phyloP scores from a whole-genome alignment of 192 early-diverging fungal species.

The Umbelopsis sp. region DNA sequence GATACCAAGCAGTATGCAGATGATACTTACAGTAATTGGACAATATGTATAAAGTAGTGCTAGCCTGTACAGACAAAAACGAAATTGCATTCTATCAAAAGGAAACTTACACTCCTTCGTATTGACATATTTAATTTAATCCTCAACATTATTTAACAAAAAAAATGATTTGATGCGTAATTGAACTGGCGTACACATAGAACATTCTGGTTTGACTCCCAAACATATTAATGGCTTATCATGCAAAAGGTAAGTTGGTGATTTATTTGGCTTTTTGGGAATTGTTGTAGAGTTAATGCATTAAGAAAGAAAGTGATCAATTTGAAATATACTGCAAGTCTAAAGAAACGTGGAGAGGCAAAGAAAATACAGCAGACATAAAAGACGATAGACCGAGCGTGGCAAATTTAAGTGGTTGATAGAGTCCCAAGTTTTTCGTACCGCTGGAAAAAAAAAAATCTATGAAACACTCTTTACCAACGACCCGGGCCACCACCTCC shows the following conservation, averaged over 20 bases:
- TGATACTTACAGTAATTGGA: neutral
- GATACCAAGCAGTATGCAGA: slow-evolving; percentile 18
- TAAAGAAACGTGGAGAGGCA: neutral
- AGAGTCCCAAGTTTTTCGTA: neutral
- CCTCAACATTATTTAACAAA: no score
- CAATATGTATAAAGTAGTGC: neutral
- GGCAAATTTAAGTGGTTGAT: no score
- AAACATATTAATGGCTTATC: no score
- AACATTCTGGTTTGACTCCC: no score
- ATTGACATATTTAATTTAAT: no score
- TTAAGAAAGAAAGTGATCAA: neutral
- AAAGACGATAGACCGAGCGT: no score
- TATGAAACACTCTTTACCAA: slow-evolving; percentile 29
- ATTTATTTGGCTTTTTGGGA: no score
- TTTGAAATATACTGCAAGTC: neutral
- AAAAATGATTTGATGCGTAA: no score
- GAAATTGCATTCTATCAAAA: neutral
- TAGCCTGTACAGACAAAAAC: neutral
- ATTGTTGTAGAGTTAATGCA: slow-evolving; percentile 27
- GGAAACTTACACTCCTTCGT: no score
- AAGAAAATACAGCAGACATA: slow-evolving; percentile 34
- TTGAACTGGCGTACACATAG: no score
- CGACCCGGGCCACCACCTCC: slow-evolving; percentile 39
- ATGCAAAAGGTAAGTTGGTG: no score
- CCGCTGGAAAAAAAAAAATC: neutral